Evolutionary conservation across 106 monocot species (phyloP).

Genomic region (Acorus calamus): DNA sequence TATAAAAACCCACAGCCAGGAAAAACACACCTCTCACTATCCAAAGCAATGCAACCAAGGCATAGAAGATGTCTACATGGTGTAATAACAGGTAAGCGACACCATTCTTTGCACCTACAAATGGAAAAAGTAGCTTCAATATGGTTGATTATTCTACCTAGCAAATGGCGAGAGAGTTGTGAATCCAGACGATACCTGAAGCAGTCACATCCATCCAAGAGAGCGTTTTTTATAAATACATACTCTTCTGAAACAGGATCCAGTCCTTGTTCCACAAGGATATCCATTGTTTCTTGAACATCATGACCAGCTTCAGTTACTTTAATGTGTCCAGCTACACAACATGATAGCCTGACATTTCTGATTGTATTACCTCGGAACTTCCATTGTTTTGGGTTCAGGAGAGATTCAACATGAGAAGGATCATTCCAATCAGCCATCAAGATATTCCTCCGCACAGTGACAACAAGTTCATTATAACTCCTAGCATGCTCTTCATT

Average conservation of each 20-base stretch:
- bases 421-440: slow-evolving; percentile 99
- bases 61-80: slow-evolving; percentile 96
- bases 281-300: slow-evolving; percentile 96
- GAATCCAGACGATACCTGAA: slow-evolving; percentile 49
- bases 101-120: slow-evolving; percentile 91
- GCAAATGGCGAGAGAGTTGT: neutral
- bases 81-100: slow-evolving; percentile 89
- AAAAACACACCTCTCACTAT: slow-evolving; percentile 77
- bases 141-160: neutral
- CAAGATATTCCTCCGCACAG: slow-evolving; percentile 86
- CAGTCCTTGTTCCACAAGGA: slow-evolving; percentile 59
- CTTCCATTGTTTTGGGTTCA: slow-evolving; percentile 99
- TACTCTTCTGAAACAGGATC: slow-evolving; percentile 82
- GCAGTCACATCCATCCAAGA: slow-evolving; percentile 79
- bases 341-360: slow-evolving; percentile 91
- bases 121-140: too few species aligned
- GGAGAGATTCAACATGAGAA: slow-evolving; percentile 96
- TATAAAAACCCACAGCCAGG: slow-evolving; percentile 78
- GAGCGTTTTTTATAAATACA: slow-evolving; percentile 38
- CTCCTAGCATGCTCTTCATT: slow-evolving; percentile 74
- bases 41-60: slow-evolving; percentile 79
- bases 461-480: slow-evolving; percentile 88
- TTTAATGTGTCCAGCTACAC: slow-evolving; percentile 95
- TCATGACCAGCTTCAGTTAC: slow-evolving; percentile 85
- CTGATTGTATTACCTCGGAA: slow-evolving; percentile 67